A percentile compares a stretch with the other conserved stretches of the same genome.
phyloP scores from a whole-genome alignment of 2,329 filamentous ascomycete genomes.

The Ilyonectria mors-panacis region DNA sequence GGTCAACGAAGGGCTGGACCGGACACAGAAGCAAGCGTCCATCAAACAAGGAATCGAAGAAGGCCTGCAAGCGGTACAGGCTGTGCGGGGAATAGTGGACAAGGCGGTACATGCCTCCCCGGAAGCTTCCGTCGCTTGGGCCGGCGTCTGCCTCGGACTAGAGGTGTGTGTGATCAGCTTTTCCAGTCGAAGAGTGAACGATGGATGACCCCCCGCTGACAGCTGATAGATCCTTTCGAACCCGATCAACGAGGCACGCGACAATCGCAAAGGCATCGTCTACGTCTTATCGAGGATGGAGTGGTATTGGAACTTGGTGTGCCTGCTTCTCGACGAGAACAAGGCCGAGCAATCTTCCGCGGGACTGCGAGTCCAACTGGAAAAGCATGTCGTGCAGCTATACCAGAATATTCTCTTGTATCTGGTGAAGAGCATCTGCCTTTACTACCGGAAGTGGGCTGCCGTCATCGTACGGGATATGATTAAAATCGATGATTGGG shows the following conservation, averaged over 20 bases:
- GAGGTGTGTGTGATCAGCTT: slow-evolving; percentile 37
- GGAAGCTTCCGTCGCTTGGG: too few relatives aligned
- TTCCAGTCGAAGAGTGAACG: not conserved
- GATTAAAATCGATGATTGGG: slow-evolving; percentile 55
- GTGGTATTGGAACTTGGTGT: slow-evolving; percentile 55
- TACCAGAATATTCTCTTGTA: slow-evolving; percentile 58
- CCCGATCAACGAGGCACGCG: slow-evolving; percentile 40
- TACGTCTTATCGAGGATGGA: slow-evolving; percentile 34
- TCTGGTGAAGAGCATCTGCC: slow-evolving; percentile 58
- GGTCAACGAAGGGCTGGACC: slow-evolving; percentile 19
- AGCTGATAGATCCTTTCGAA: slow-evolving; percentile 50
- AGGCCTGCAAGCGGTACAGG: slow-evolving; percentile 3
- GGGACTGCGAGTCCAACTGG: slow-evolving; percentile 41
- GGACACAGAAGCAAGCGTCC: slow-evolving; percentile 1
- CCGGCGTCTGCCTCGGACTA: too few relatives aligned
- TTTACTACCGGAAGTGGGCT: slow-evolving; percentile 51
- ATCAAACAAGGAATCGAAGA: slow-evolving; percentile 15
- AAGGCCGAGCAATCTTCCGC: slow-evolving; percentile 28
- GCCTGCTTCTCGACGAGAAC: slow-evolving; percentile 46
- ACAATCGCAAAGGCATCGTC: slow-evolving; percentile 52
- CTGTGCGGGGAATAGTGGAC: slow-evolving; percentile 21
- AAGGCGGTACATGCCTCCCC: too few relatives aligned
- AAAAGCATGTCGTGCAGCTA: slow-evolving; percentile 53
- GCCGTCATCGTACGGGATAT: slow-evolving; percentile 49
- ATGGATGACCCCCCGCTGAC: not conserved